A percentile compares a stretch with the other conserved stretches of the same genome.
phyloP scores from a whole-genome alignment of 2,329 filamentous ascomycete species.

The Botrytis pseudocinerea region DNA sequence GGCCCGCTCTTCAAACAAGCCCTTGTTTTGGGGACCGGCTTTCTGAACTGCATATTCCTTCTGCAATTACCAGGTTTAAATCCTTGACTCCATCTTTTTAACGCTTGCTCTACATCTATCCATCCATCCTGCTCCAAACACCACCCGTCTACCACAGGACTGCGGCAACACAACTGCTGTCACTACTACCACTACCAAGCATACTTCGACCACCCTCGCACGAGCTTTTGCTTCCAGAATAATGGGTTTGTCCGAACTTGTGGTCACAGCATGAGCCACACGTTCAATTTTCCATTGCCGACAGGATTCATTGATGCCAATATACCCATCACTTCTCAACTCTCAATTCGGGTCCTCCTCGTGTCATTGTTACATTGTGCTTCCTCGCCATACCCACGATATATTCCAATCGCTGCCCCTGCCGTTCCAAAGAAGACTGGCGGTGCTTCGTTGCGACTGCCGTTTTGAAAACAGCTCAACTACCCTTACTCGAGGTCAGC shows the following conservation, averaged over 20 bases:
- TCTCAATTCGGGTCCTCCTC: conserved; percentile 28
- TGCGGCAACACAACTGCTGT: too few relatives aligned
- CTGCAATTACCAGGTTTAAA: conserved; percentile 35
- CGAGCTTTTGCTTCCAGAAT: conserved; percentile 40
- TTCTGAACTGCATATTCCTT: conserved; percentile 28
- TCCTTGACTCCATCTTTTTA: conserved; percentile 33
- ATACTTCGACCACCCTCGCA: conserved; percentile 29
- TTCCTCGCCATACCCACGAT: conserved; percentile 25
- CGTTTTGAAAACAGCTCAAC: conserved; percentile 29
- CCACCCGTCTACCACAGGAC: conserved; percentile 28
- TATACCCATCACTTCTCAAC: conserved; percentile 30
- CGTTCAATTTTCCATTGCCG: conserved; percentile 33
- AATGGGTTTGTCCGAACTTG: conserved; percentile 37
- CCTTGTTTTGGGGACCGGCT: conserved; percentile 25
- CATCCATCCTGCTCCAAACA: conserved; percentile 17
- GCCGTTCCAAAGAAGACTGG: conserved; percentile 32
- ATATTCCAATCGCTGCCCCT: conserved; percentile 26
- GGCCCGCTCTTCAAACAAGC: conserved; percentile 31
- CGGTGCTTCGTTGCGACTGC: conserved; percentile 37
- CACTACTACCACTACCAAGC: conserved; percentile 23
- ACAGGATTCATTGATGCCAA: conserved; percentile 29
- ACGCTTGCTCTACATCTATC: conserved; percentile 25
- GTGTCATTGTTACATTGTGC: conserved; percentile 24
- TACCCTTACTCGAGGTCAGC: conserved; percentile 29
- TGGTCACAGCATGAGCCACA: conserved; percentile 40